These are phyloP conservation scores for Colletotrichum sp. DNA, from an alignment of 2,329 filamentous ascomycete genomes.

Conservation along the genomic window DNA sequence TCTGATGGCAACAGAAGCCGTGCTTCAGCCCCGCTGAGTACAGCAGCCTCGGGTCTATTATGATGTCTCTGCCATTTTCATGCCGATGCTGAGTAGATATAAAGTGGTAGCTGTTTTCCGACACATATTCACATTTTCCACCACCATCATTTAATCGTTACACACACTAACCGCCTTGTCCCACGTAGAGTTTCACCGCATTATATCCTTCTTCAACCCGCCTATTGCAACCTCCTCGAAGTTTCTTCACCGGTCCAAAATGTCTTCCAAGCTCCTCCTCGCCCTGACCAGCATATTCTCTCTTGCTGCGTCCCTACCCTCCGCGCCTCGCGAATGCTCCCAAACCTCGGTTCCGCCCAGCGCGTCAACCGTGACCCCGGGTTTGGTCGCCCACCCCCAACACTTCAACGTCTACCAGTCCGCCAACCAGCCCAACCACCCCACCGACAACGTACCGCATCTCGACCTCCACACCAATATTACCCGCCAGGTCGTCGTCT, in stretches of 20 bases:
- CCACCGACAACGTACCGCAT: slow-evolving; percentile 21
- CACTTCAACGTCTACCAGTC: slow-evolving; percentile 19
- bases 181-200: neutral
- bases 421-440: neutral
- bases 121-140: neutral
- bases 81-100: neutral
- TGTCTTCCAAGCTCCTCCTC: neutral
- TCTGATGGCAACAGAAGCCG: neutral
- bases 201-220: neutral
- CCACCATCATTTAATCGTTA: neutral
- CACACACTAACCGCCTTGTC: neutral
- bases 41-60: neutral
- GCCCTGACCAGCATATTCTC: neutral
- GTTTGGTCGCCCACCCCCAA: neutral
- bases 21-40: neutral
- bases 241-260: neutral
- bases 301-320: neutral
- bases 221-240: neutral
- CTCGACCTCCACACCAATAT: slow-evolving; percentile 26
- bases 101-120: neutral
- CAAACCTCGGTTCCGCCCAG: neutral
- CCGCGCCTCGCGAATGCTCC: neutral
- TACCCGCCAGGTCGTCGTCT: slow-evolving; percentile 35
- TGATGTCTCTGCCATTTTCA: neutral
- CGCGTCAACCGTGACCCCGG: neutral